These are phyloP conservation scores for Scheffersomyces parashehatae DNA, from an alignment of 1,139 yeast genomes.

Conservation along the genomic window DNA sequence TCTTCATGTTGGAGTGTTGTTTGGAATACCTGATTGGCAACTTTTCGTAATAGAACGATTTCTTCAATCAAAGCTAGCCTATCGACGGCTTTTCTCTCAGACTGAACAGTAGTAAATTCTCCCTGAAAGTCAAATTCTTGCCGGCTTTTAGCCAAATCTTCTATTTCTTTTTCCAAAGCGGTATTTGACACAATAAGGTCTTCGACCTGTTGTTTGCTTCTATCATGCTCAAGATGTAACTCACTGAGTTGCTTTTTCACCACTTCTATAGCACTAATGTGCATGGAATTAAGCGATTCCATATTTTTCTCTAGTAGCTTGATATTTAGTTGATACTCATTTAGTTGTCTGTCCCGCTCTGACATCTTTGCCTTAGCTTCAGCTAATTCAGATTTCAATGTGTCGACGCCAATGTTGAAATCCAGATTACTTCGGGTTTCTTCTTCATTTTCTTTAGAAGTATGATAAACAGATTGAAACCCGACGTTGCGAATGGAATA, in stretches of 20 bases:
- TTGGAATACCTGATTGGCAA: constrained; percentile 14
- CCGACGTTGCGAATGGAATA: no score
- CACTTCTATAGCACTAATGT: constrained; percentile 23
- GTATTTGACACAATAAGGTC: constrained; percentile 17
- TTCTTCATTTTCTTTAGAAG: constrained; percentile 3
- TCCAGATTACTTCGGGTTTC: constrained; percentile 1
- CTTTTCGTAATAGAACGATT: constrained; percentile 32
- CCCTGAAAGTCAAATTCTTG: constrained; percentile 12
- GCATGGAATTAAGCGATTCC: constrained; percentile 31
- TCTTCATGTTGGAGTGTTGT: constrained; percentile 5
- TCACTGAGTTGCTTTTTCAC: constrained; percentile 23
- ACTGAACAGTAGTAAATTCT: constrained; percentile 23
- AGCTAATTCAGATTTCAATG: constrained; percentile 3
- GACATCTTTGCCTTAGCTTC: constrained; percentile 8
- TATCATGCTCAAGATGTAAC: constrained; percentile 21
- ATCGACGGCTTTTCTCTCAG: constrained; percentile 34
- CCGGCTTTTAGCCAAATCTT: neutral
- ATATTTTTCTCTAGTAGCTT: constrained; percentile 44
- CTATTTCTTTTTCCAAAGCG: constrained; percentile 13
- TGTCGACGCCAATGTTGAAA: constrained; percentile 1
- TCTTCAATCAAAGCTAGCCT: constrained; percentile 37
- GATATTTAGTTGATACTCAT: constrained; percentile 42
- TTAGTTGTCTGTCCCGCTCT: constrained; percentile 35
- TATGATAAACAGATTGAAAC: no score
- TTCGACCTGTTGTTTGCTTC: constrained; percentile 11